phyloP scores from a whole-genome alignment of 805 yeast species.

The Saccharomycopsis selenospora region DNA sequence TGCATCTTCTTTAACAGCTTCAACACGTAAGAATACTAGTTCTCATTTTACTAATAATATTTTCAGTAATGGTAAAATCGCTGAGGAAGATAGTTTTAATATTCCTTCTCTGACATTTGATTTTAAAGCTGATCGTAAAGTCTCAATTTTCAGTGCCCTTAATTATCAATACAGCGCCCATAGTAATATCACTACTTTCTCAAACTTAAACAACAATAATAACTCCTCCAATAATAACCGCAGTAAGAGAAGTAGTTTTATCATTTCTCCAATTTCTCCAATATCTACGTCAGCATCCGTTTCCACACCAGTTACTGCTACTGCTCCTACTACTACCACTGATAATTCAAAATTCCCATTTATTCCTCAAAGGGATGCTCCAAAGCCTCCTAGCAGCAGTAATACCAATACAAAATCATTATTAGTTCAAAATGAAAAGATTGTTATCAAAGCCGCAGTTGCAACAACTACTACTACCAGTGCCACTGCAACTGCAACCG shows the following conservation, averaged over 20 bases:
- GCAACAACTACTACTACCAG: background rate
- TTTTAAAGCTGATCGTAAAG: background rate
- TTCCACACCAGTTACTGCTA: background rate
- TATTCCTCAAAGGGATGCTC: conserved; percentile 23
- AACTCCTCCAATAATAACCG: no score
- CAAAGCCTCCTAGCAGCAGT: conserved; percentile 22
- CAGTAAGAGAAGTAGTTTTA: conserved; percentile 1
- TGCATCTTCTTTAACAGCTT: background rate
- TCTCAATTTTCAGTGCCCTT: conserved; percentile 1
- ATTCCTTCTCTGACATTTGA: conserved; percentile 1
- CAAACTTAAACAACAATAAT: background rate
- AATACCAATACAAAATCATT: conserved; percentile 23
- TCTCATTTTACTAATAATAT: background rate
- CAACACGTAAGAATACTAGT: background rate
- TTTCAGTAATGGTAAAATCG: conserved; percentile 7
- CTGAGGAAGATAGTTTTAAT: background rate
- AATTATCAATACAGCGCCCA: background rate
- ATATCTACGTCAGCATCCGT: background rate
- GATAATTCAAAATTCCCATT: background rate
- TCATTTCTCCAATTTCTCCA: background rate
- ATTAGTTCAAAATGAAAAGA: background rate
- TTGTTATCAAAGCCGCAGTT: conserved; percentile 23
- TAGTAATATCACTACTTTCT: background rate
- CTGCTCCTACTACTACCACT: background rate
- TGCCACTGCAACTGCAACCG: background rate